phyloP scores from a whole-genome alignment of 2,329 filamentous ascomycete genomes.

The Pyricularia pennisetigena region DNA sequence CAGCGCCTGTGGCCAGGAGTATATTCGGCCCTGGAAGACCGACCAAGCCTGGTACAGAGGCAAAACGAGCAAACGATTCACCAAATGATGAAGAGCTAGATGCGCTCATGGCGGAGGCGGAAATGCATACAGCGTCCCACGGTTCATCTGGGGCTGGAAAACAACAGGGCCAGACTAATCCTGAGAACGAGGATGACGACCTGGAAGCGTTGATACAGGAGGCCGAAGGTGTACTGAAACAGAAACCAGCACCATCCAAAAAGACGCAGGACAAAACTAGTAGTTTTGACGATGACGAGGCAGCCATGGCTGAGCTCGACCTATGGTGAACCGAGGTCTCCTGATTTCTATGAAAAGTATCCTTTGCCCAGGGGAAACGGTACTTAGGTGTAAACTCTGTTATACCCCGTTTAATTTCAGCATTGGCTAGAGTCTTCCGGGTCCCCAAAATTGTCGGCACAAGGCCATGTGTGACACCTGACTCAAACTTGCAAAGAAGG shows the following conservation, averaged over 20 bases:
- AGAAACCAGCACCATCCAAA: neutral
- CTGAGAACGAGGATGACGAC: conserved; percentile 10
- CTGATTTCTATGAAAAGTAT: conserved; percentile 3
- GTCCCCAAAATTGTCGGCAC: neutral
- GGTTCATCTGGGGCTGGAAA: neutral
- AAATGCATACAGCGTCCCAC: conserved; percentile 4
- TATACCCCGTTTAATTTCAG: neutral
- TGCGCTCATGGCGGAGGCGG: conserved; percentile 23
- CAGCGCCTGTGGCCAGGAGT: conserved; percentile 23
- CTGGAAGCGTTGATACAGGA: conserved; percentile 25
- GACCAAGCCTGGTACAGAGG: neutral
- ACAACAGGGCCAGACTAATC: neutral
- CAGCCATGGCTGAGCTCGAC: conserved; percentile 57
- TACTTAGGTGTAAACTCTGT: neutral
- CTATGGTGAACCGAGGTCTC: conserved; percentile 29
- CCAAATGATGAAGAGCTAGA: conserved; percentile 19
- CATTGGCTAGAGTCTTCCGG: neutral
- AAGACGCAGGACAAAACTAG: neutral
- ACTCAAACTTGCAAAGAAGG: neutral
- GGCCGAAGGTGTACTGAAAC: neutral
- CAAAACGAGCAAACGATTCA: neutral
- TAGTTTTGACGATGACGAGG: conserved; percentile 53
- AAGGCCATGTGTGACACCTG: neutral
- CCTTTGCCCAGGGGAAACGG: neutral
- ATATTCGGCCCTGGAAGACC: conserved; percentile 8